Evolutionary conservation across 345 rosid genomes (phyloP).

Genomic region (Nephelium lappaceum): DNA sequence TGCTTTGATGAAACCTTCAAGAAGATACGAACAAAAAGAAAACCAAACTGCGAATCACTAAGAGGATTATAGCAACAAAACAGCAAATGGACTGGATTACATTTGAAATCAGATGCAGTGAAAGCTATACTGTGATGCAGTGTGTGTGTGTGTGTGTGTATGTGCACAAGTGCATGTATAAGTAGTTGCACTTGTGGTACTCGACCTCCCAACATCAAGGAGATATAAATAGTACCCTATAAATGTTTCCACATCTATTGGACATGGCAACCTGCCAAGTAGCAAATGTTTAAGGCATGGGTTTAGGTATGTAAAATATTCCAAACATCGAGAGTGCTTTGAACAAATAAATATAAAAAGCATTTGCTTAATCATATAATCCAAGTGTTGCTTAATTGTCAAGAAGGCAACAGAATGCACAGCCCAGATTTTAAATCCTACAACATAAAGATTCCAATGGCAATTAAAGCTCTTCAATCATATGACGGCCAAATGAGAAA

Average conservation of each 20-base stretch:
- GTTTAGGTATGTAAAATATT: not conserved
- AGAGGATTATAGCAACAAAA: constrained; percentile 1
- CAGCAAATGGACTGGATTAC: constrained; percentile 4
- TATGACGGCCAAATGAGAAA: constrained; percentile 5
- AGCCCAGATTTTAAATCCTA: not conserved
- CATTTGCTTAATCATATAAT: not conserved
- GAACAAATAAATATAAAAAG: not conserved
- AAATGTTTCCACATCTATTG: not conserved
- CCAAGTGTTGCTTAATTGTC: not conserved
- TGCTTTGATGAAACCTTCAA: constrained; percentile 84
- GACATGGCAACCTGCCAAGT: not conserved
- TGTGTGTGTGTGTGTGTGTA: not conserved
- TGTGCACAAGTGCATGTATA: not conserved
- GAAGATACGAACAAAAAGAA: constrained; percentile 25
- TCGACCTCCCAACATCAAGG: not conserved
- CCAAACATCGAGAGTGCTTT: not conserved
- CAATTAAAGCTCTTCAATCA: constrained; percentile 1
- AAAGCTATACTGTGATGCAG: not conserved
- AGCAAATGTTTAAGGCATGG: not conserved
- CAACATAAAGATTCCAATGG: not conserved
- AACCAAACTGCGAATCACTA: constrained; percentile 2
- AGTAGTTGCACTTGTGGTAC: not conserved
- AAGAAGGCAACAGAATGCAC: not conserved
- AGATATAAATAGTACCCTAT: not conserved
- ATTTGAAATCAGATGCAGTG: not conserved